Percentiles rank a stretch among this genome's conserved stretches.
phyloP scores from a whole-genome alignment of 2,329 filamentous ascomycete genomes.

The Alternaria viburni region DNA sequence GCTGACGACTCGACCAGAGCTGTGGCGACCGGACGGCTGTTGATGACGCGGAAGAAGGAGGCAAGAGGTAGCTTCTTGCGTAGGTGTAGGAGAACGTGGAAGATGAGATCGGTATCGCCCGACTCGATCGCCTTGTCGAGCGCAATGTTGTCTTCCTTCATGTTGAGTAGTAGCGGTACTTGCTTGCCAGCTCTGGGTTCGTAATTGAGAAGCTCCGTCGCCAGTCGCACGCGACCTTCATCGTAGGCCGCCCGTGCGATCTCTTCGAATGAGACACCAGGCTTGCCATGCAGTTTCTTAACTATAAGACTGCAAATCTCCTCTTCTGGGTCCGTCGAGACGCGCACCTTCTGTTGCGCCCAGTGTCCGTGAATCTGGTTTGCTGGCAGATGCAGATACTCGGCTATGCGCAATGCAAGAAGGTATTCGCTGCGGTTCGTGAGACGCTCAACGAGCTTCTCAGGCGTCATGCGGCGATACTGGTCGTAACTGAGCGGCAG shows the following conservation, averaged over 20 bases:
- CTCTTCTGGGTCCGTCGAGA: constrained; percentile 85
- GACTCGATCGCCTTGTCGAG: constrained; percentile 96
- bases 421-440: constrained; percentile 91
- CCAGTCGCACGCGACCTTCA: constrained; percentile 86
- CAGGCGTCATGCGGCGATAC: constrained; percentile 87
- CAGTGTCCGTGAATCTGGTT: constrained; percentile 95
- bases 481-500: constrained; percentile 92
- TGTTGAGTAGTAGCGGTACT: constrained; percentile 87
- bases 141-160: constrained; percentile 95
- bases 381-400: constrained; percentile 83
- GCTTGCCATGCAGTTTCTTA: constrained; percentile 82
- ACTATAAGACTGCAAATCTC: constrained; percentile 86
- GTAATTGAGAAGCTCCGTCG: constrained; percentile 89
- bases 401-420: constrained; percentile 84
- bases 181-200: constrained; percentile 95
- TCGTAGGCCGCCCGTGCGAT: constrained; percentile 94
- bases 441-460: constrained; percentile 83
- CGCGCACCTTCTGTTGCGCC: constrained; percentile 91
- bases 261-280: constrained; percentile 92
- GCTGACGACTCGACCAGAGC: constrained; percentile 89
- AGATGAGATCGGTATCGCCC: constrained; percentile 91
- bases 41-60: constrained; percentile 91
- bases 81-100: constrained; percentile 83
- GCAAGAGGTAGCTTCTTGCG: constrained; percentile 90
- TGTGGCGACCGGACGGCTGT: constrained; percentile 81